phyloP scores from a whole-genome alignment of 345 rosid genomes.

The Eucalyptus tenuipes region DNA sequence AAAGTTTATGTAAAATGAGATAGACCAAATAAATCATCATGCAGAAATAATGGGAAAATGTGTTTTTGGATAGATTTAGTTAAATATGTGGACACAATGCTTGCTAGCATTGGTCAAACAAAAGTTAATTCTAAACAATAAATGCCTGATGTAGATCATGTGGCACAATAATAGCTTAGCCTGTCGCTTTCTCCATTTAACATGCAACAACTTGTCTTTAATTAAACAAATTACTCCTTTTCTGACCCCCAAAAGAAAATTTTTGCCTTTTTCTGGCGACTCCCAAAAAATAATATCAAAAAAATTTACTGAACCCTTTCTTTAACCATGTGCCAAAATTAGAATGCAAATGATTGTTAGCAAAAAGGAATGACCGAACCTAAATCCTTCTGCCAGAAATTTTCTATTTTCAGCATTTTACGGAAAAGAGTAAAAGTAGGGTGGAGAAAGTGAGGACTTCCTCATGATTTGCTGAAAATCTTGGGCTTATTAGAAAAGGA shows the following conservation, averaged over 20 bases:
- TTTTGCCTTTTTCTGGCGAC: neutral
- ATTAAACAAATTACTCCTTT: neutral
- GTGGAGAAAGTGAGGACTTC: neutral
- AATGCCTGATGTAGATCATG: neutral
- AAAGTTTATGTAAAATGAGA: neutral
- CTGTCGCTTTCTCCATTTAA: neutral
- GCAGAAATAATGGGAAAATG: neutral
- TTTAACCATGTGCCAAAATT: neutral
- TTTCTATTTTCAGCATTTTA: neutral
- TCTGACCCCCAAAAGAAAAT: neutral
- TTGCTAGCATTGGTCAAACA: neutral
- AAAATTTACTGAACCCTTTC: neutral
- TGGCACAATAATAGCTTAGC: neutral
- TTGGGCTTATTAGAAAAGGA: neutral
- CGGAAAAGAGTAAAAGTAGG: neutral
- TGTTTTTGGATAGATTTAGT: neutral
- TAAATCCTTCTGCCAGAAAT: neutral
- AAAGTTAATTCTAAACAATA: neutral
- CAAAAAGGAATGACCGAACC: neutral
- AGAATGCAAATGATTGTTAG: neutral
- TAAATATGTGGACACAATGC: neutral
- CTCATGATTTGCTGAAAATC: neutral
- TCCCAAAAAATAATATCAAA: neutral
- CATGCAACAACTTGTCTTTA: neutral
- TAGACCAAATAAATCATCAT: neutral